Conservation (phyloP, 306 rosid species). For the Rosa multiflora region DNA sequence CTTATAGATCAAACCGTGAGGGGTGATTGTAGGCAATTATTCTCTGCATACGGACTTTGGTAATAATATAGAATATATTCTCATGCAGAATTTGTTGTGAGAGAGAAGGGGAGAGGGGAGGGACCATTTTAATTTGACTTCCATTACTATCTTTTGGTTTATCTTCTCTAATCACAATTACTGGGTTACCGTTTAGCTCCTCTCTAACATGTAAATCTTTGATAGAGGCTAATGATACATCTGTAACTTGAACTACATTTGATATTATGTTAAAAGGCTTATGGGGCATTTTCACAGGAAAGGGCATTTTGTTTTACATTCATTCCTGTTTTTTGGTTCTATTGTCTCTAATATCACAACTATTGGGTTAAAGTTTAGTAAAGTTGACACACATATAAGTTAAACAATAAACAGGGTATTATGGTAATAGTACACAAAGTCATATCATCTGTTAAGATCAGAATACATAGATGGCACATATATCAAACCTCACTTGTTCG, state of each 20-base stretch:
- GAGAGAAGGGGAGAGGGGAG: background rate
- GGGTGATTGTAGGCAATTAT: constrained; percentile 41
- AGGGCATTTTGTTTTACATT: background rate
- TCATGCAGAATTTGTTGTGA: background rate
- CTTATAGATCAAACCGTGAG: constrained; percentile 64
- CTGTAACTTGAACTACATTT: constrained; percentile 1
- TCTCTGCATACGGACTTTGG: background rate
- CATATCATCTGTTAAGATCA: background rate
- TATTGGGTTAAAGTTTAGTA: background rate
- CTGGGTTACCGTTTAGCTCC: constrained; percentile 18
- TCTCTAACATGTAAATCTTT: constrained; percentile 31
- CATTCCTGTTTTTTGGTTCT: background rate
- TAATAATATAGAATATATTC: background rate
- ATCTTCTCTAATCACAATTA: constrained; percentile 20
- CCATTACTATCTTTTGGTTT: background rate
- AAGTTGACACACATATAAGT: background rate
- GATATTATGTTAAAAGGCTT: background rate
- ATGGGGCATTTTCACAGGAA: background rate
- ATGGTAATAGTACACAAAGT: background rate
- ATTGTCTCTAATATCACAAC: background rate
- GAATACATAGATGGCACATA: background rate
- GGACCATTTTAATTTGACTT: background rate
- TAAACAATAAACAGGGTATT: background rate
- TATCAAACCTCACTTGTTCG: background rate
- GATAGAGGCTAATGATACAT: constrained; percentile 7